Percentiles rank a stretch among this genome's conserved stretches.
phyloP scores from a whole-genome alignment of 805 yeast species.

The Lachancea waltii region DNA sequence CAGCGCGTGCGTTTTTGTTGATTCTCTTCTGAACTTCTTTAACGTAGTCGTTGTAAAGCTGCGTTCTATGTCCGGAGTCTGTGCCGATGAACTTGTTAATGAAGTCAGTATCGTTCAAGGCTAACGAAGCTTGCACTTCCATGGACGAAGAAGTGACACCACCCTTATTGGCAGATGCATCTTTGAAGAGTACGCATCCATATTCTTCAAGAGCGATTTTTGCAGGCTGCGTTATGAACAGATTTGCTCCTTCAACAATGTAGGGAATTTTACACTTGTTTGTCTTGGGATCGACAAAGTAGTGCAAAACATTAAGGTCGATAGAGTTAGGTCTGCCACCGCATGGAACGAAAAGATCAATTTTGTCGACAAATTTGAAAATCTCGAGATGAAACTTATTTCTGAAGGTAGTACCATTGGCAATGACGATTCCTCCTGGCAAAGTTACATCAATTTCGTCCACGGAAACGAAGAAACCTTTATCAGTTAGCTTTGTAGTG shows the following conservation, averaged over 20 bases:
- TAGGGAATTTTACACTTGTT: constrained; percentile 76
- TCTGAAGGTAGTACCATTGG: constrained; percentile 85
- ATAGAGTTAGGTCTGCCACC: constrained; percentile 98
- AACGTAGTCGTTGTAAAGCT: constrained; percentile 78
- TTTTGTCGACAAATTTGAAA: constrained; percentile 53
- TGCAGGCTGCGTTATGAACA: constrained; percentile 91
- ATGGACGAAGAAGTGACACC: constrained; percentile 96
- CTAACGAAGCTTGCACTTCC: constrained; percentile 90
- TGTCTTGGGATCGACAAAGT: constrained; percentile 64
- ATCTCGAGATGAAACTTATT: constrained; percentile 79
- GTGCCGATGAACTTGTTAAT: constrained; percentile 61
- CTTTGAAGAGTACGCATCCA: constrained; percentile 84
- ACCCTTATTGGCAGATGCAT: constrained; percentile 96
- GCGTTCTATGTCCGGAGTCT: constrained; percentile 49
- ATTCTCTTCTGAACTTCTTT: constrained; percentile 72
- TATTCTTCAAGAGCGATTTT: constrained; percentile 79
- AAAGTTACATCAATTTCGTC: constrained; percentile 75
- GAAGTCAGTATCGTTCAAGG: constrained; percentile 82
- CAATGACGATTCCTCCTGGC: constrained; percentile 67
- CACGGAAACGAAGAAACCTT: constrained; percentile 77
- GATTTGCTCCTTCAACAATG: constrained; percentile 95
- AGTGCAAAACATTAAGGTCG: constrained; percentile 73
- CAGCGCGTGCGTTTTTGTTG: constrained; percentile 70
- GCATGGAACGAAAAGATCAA: constrained; percentile 92
- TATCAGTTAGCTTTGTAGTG: constrained; percentile 53